These are phyloP conservation scores for Fusarium liriodendri DNA, from an alignment of 2,329 filamentous ascomycete species.

Conservation along the genomic window DNA sequence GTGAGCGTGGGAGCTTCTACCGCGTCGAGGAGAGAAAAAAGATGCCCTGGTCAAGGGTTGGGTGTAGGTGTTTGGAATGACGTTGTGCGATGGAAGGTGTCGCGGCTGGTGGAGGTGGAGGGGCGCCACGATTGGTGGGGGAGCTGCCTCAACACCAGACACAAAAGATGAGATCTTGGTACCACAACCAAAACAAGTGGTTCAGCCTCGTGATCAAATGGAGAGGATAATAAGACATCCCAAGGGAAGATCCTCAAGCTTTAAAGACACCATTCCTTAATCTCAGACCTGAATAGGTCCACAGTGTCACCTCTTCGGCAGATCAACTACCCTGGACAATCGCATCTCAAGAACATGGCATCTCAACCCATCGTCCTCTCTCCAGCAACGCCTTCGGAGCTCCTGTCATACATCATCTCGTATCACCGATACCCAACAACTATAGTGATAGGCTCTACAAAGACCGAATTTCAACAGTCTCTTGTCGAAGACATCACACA, in stretches of 20 bases:
- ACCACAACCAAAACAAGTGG: not conserved
- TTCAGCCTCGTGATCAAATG: not conserved
- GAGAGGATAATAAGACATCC: not conserved
- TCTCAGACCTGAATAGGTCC: not conserved
- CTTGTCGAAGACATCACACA: conserved; percentile 61
- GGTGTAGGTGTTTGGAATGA: conserved; percentile 41
- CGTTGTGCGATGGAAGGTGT: conserved; percentile 30
- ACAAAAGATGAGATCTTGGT: not conserved
- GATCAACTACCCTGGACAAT: conserved; percentile 29
- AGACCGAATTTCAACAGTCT: conserved; percentile 71
- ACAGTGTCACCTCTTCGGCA: not conserved
- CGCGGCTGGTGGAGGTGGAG: conserved; percentile 30
- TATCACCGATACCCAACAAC: conserved; percentile 68
- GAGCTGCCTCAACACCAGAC: not conserved
- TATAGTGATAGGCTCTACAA: conserved; percentile 77
- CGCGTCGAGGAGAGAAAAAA: conserved; percentile 17
- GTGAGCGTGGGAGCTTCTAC: conserved; percentile 25
- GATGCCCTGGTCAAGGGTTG: conserved; percentile 17
- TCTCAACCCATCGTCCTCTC: conserved; percentile 58
- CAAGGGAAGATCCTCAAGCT: not conserved
- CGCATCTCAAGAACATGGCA: conserved; percentile 19
- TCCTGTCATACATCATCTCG: conserved; percentile 74
- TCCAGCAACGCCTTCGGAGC: conserved; percentile 66
- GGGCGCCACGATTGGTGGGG: conserved; percentile 36
- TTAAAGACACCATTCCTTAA: not conserved